phyloP scores from a whole-genome alignment of 768 basidiomycete species.

The Russula sp. region DNA sequence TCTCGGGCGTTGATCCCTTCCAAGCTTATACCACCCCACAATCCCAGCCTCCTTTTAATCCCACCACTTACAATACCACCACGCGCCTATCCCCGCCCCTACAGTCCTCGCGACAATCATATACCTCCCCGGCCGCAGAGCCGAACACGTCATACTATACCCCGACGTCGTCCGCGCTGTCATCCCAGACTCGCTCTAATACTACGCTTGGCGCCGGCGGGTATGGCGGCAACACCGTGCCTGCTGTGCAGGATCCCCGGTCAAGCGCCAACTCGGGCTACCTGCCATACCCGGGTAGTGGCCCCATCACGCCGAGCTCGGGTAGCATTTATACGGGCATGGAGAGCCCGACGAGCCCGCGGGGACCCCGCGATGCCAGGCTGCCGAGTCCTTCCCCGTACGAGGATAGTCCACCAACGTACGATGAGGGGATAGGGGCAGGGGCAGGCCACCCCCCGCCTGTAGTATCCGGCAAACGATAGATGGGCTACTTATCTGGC shows the following conservation, averaged over 20 bases:
- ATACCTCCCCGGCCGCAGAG: slow-evolving; percentile 15
- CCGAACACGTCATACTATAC: slow-evolving; percentile 10
- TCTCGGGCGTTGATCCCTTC: slow-evolving; percentile 41
- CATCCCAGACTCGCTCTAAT: slow-evolving; percentile 37
- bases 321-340: slow-evolving; percentile 18
- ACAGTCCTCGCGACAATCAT: slow-evolving; percentile 19
- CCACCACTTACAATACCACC: slow-evolving; percentile 39
- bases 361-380: slow-evolving; percentile 5
- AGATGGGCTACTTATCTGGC: background rate
- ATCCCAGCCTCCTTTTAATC: slow-evolving; percentile 30
- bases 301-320: background rate
- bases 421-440: slow-evolving; percentile 44
- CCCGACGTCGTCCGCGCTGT: background rate
- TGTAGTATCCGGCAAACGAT: slow-evolving; percentile 8
- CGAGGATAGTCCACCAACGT: slow-evolving; percentile 59
- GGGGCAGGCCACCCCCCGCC: background rate
- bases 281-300: slow-evolving; percentile 23
- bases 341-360: background rate
- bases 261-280: slow-evolving; percentile 20
- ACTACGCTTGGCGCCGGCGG: slow-evolving; percentile 52
- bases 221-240: slow-evolving; percentile 44
- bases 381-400: slow-evolving; percentile 25
- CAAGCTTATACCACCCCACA: slow-evolving; percentile 31
- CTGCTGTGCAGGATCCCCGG: slow-evolving; percentile 24
- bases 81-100: slow-evolving; percentile 23